A percentile compares a stretch with the other conserved stretches of the same genome.
These are phyloP conservation scores for Phytophthora ramorum DNA, from an alignment of 352 stramenopile genomes.

Conservation along the genomic window DNA sequence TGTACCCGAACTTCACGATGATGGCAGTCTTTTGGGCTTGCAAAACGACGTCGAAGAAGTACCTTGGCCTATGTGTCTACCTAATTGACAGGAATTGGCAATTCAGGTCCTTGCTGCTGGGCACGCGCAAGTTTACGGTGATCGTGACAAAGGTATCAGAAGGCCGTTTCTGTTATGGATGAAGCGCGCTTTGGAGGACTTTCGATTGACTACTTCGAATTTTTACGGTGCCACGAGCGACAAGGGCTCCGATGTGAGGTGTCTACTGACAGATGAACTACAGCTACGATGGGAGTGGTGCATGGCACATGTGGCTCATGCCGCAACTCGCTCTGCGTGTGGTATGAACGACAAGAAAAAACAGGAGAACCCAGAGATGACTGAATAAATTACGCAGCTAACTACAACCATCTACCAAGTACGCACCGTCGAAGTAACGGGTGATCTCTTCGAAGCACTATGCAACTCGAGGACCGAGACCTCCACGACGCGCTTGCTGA, in stretches of 20 bases:
- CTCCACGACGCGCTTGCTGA: too few relatives aligned
- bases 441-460: too few relatives aligned
- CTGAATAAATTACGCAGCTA: too few relatives aligned
- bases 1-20: slow-evolving; percentile 17
- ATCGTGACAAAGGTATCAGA: neutral
- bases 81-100: slow-evolving; percentile 23
- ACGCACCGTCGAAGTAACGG: too few relatives aligned
- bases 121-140: too few relatives aligned
- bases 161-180: neutral
- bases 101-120: too few relatives aligned
- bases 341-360: too few relatives aligned
- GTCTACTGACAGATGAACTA: neutral
- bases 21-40: slow-evolving; percentile 25
- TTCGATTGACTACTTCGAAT: neutral
- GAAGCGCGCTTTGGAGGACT: neutral
- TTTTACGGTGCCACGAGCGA: neutral
- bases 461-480: too few relatives aligned
- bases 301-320: neutral
- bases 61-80: slow-evolving; percentile 24
- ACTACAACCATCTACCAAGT: too few relatives aligned
- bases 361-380: too few relatives aligned
- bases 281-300: neutral
- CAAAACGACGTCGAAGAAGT: slow-evolving; percentile 18
- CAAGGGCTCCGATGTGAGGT: neutral
- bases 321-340: neutral